A percentile compares a stretch with the other conserved stretches of the same genome.
These are phyloP conservation scores for Penicillium occitanis DNA, from an alignment of 2,329 filamentous ascomycete species.

Conservation along the genomic window DNA sequence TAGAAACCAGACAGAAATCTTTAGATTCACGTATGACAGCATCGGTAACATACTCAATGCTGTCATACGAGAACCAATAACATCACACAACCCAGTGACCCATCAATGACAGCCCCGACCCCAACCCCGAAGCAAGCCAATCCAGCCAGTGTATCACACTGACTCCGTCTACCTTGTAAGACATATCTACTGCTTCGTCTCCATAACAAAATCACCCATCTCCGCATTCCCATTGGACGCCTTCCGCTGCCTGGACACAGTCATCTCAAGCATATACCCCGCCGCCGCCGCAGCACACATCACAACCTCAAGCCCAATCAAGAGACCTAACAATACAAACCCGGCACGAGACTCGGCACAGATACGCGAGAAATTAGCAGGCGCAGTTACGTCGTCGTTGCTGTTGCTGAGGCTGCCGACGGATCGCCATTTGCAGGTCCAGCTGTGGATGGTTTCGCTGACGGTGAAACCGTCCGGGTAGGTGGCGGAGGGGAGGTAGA, in stretches of 20 bases:
- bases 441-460: conserved; percentile 42
- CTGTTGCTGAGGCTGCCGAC: conserved; percentile 22
- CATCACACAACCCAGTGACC: not conserved
- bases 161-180: not conserved
- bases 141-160: not conserved
- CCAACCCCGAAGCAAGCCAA: not conserved
- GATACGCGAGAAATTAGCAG: conserved; percentile 39
- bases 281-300: conserved; percentile 34
- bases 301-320: conserved; percentile 37
- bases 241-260: conserved; percentile 31
- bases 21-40: not conserved
- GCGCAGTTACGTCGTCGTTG: conserved; percentile 26
- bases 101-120: not conserved
- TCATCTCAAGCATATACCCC: conserved; percentile 34
- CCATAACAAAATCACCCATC: conserved; percentile 14
- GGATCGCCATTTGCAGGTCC: conserved; percentile 44
- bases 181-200: conserved; percentile 16
- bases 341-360: conserved; percentile 40
- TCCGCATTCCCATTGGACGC: conserved; percentile 12
- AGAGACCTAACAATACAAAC: conserved; percentile 36
- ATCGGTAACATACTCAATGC: not conserved
- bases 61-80: not conserved
- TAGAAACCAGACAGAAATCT: not conserved
- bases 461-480: conserved; percentile 32
- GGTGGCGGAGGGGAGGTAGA: conserved; percentile 34